phyloP scores from a whole-genome alignment of 2,329 filamentous ascomycete species.

The Coccinonectria pachysandricola region DNA sequence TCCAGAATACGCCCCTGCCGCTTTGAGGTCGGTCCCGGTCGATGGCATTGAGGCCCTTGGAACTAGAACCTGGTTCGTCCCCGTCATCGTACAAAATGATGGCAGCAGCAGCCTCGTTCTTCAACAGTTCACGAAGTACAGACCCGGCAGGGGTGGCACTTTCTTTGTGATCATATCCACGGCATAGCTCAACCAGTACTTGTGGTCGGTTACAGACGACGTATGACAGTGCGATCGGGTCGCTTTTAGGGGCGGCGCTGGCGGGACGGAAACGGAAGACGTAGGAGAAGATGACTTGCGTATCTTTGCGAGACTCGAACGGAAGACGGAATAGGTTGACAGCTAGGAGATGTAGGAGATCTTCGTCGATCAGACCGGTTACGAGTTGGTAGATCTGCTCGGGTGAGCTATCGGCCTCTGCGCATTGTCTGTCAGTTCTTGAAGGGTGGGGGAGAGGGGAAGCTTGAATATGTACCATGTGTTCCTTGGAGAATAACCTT shows the following conservation, averaged over 20 bases:
- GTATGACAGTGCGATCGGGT: conserved; percentile 79
- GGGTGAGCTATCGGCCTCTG: conserved; percentile 77
- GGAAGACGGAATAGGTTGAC: conserved; percentile 74
- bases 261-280: conserved; percentile 81
- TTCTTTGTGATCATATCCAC: conserved; percentile 81
- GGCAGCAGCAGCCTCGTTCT: conserved; percentile 82
- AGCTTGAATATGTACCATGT: conserved; percentile 51
- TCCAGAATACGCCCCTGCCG: conserved; percentile 86
- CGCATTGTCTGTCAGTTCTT: not conserved
- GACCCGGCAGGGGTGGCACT: conserved; percentile 87
- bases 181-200: conserved; percentile 78
- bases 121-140: conserved; percentile 76
- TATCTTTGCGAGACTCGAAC: conserved; percentile 93
- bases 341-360: conserved; percentile 76
- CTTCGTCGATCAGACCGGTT: conserved; percentile 75
- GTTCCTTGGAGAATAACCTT: conserved; percentile 90
- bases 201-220: conserved; percentile 80
- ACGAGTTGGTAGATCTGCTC: conserved; percentile 85
- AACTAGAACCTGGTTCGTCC: conserved; percentile 55
- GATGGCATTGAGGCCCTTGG: conserved; percentile 67
- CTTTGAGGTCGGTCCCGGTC: conserved; percentile 65
- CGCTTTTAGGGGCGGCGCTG: conserved; percentile 54
- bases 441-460: conserved; percentile 1
- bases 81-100: conserved; percentile 91
- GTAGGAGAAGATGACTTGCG: conserved; percentile 90